Base-by-base conservation (phyloP, 805 yeast genomes). In the Candida maris region DNA sequence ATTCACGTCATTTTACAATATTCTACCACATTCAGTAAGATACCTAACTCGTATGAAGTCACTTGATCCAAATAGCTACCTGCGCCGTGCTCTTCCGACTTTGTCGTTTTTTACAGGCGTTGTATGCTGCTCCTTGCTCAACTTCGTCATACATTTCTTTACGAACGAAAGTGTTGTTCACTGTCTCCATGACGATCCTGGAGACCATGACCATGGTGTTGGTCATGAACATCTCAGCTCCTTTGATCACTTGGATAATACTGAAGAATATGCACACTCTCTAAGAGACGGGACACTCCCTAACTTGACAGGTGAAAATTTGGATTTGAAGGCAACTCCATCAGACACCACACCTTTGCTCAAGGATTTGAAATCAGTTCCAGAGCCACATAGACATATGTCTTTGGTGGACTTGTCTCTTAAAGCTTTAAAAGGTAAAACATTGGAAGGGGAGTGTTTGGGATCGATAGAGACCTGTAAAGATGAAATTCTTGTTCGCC, bases 111-210 rank as follows among this genome's bases (percentile, higher is more conserved):
- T 61, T 14, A 17, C 62, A 1, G 97, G 98, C 3, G 73, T 83
- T 3, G 30, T 64, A 1, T 44, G 76, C 2, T 85, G 95, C 52
- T 57, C 77, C 1, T 41, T 60, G 2, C 62, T 91, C 37, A 89
- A 88, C 57, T 56, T 66, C 19, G 24, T 81, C 1, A 76, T 93
- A 4, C 96, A 89, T 58, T 57, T 76, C 23, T 59, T 79, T 35
- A 85, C 97, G 0, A 77, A 91, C 34, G 85, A 85, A 55, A 79
- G 89, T 21, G 74, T 89, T 22, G 84, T 89, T 0, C 96, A 88
- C 54, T 88, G 96, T 60, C 82, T 77, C 12, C 96, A 88, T 51
- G 77, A 67, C 9, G 71, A 62, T 9, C 96, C 89, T 51, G 77
- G 67, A 9, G 71, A 62, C 10, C 59, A 52, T 20, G 30, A 29